A percentile compares a stretch with the other conserved stretches of the same genome.
phyloP scores from a whole-genome alignment of 306 rosid genomes.

The Cucurbita pepo region DNA sequence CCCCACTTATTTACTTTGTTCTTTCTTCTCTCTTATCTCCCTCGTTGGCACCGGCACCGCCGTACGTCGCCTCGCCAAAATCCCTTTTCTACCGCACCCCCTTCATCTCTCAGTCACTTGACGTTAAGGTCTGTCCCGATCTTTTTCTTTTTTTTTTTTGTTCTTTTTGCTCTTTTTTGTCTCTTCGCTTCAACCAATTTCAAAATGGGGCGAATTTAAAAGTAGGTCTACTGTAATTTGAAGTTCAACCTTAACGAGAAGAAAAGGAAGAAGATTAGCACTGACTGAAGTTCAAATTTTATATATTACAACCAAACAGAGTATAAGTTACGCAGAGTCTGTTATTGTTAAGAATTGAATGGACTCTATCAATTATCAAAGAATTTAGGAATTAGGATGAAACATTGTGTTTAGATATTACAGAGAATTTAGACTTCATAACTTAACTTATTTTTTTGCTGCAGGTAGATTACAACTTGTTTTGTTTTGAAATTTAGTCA shows the following conservation, averaged over 20 bases:
- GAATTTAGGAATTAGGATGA: background rate
- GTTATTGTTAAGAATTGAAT: background rate
- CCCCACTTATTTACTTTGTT: background rate
- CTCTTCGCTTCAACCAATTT: background rate
- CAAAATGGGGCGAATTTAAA: background rate
- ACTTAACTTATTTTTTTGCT: background rate
- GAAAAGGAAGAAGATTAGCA: no score
- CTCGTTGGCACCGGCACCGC: background rate
- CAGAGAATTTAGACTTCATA: background rate
- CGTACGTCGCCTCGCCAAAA: background rate
- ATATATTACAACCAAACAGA: no score
- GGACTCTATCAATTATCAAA: background rate
- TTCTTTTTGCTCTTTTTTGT: background rate
- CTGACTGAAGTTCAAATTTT: no score
- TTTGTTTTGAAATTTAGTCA: conserved; percentile 3
- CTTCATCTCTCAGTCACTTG: background rate
- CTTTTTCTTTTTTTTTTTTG: background rate
- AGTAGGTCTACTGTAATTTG: background rate
- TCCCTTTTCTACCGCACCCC: background rate
- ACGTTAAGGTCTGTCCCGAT: background rate
- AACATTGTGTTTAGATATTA: background rate
- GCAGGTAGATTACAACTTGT: background rate
- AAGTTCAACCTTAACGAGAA: no score
- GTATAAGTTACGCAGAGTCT: no score
- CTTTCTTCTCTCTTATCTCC: background rate